Evolutionary conservation across 768 basidiomycete species (phyloP).

Genomic region (Cantharellus cinnabarinus): DNA sequence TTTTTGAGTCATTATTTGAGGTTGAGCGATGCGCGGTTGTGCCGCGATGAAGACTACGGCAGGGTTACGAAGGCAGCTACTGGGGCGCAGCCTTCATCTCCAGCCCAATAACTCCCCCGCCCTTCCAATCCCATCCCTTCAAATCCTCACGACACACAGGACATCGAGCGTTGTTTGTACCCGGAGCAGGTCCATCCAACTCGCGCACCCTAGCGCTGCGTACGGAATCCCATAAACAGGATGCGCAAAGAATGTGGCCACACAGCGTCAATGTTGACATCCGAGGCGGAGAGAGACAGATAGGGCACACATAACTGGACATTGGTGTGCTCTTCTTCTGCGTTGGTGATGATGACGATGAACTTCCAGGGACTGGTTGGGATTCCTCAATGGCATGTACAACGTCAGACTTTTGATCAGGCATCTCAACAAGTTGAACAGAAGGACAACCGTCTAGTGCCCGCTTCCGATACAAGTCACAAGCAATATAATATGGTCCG

Average conservation of each 20-base stretch:
- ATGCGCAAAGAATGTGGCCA: constrained; percentile 59
- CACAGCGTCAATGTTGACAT: constrained; percentile 64
- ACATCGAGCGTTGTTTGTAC: constrained; percentile 23
- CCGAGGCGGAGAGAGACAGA: constrained; percentile 56
- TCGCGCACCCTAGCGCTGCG: constrained; percentile 34
- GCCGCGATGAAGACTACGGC: too few relatives aligned
- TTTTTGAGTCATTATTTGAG: too few relatives aligned
- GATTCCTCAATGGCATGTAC: too few relatives aligned
- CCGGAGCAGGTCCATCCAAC: constrained; percentile 10
- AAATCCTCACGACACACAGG: constrained; percentile 51
- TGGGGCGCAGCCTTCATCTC: constrained; percentile 1
- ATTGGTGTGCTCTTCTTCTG: neutral
- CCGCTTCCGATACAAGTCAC: too few relatives aligned
- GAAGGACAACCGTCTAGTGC: too few relatives aligned
- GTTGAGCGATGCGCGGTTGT: too few relatives aligned
- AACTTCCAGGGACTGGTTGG: too few relatives aligned
- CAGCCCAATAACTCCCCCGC: constrained; percentile 43
- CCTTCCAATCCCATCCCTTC: constrained; percentile 49
- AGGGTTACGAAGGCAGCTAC: too few relatives aligned
- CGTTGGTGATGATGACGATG: too few relatives aligned
- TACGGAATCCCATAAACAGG: constrained; percentile 54
- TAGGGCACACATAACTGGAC: constrained; percentile 42
- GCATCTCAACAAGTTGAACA: too few relatives aligned
- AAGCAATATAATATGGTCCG: too few relatives aligned
- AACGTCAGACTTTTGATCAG: too few relatives aligned